Base-by-base conservation (phyloP, 1,284 basidiomycete genomes). In the Tilletia caries region DNA sequence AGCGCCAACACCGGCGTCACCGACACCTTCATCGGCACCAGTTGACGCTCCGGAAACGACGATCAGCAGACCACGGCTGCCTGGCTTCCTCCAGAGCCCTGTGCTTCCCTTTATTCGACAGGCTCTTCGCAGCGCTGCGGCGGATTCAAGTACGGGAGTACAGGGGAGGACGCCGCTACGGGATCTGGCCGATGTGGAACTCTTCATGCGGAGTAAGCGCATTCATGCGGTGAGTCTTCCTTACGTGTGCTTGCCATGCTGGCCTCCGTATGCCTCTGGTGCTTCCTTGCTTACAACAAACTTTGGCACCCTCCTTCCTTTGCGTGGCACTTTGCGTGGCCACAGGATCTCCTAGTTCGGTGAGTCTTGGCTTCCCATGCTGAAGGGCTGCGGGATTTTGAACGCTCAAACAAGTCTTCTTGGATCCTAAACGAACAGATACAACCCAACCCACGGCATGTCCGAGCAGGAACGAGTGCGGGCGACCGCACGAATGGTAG, bases 391-490 rank as follows among this genome's bases (percentile, higher is more conserved):
- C 10, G 37, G 37, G 25, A 27, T 54, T 15, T 27, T 50, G 10
- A 54, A 6, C 6, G 2, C 52, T 54, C n/a, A 54, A 25, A 41
- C 2, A 41, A 6, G 2, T 41, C 15, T 41, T 6, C 37, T 41
- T 41, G n/a, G n/a, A n/a, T n/a, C n/a, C n/a, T 67, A 29, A 23
- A 70, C 3, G 50, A n/a, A 33, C n/a, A 48, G 71, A 27, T 72
- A 72, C 64, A 70, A 70, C 62, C 71, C 71, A 12, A 66, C 68
- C 23, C 68, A 70, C 65, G 68, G 60, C 33, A 62, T 64, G 50
- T 64, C 65, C 33, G 68, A 72, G 41, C 34, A 50, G 33, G 71
- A 72, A 58, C 48, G 68, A 23, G 66, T 72, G n/a, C 25, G 50
- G 18, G 66, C 67, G 13, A 72, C 71, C 10, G 71, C 71, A 34